A percentile compares a stretch with the other conserved stretches of the same genome.
These are phyloP conservation scores for Apiotrichum brassicae DNA, from an alignment of 1,284 basidiomycete species.

Conservation along the genomic window DNA sequence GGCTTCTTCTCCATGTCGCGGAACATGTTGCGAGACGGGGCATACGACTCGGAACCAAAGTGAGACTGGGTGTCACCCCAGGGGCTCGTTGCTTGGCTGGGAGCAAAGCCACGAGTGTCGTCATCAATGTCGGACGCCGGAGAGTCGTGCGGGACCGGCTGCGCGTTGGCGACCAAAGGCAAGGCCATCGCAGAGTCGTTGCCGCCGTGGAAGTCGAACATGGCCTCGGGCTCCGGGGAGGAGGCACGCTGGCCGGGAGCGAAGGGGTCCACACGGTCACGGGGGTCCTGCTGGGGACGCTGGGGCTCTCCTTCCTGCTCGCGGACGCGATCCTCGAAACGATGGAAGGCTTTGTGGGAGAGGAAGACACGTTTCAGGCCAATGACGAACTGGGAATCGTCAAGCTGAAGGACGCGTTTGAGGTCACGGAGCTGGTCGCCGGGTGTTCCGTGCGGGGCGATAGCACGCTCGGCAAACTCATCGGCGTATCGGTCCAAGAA, in stretches of 20 bases:
- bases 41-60: constrained; percentile 82
- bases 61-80: constrained; percentile 71
- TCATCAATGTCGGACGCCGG: constrained; percentile 60
- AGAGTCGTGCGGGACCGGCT: constrained; percentile 60
- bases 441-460: constrained; percentile 43
- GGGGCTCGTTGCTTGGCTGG: constrained; percentile 60
- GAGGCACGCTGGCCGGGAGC: constrained; percentile 53
- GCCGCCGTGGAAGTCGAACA: constrained; percentile 22
- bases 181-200: constrained; percentile 50
- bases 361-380: constrained; percentile 87
- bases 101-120: constrained; percentile 58
- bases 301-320: constrained; percentile 75
- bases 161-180: constrained; percentile 66
- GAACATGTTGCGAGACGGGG: constrained; percentile 93
- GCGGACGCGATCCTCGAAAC: constrained; percentile 80
- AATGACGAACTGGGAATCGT: constrained; percentile 67
- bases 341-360: constrained; percentile 77
- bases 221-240: constrained; percentile 19
- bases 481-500: constrained; percentile 76
- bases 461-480: constrained; percentile 47
- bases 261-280: constrained; percentile 58
- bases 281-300: constrained; percentile 13
- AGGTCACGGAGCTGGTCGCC: constrained; percentile 45
- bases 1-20: constrained; percentile 64
- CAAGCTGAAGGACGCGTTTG: constrained; percentile 60